Evolutionary conservation across 805 yeast species (phyloP), one percentile per base, ranked within the genome.

Genomic region (Scheffersomyces spartinae): DNA sequence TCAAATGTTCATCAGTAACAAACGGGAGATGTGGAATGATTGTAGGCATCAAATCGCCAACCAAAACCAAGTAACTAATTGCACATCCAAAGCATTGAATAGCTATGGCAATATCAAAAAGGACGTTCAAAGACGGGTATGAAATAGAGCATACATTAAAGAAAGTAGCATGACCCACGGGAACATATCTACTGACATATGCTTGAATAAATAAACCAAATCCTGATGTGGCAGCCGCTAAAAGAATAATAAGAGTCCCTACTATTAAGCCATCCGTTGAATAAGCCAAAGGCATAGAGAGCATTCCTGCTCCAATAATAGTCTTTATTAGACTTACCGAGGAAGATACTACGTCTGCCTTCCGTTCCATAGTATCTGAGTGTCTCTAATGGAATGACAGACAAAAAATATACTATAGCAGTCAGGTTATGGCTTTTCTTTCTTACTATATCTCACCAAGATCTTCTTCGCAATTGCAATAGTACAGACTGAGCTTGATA

Each of bases 271-370:
- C 84, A 44, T 79, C 83, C 15, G 77, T 64, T 28, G 64, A 61
- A 50, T 77, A 73, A 1, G 84, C 81, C 33, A 61, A 73, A 1
- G 91, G 86, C 55, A 80, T 69, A 9, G 86, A 83, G 13, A 80
- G 60, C 21, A 79, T 57, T 1, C 93, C 93, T 1, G 91, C 84
- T 5, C 93, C 93, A 8, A 81, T 64, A 28, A 81, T 77, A 14
- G 91, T 80, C 52, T 81, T 81, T 28, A 76, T 65, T 19, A 82
- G 57, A 48, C 75, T 78, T 27, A 79, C 58, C 10, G 71, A 54
- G 2, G 88, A 77, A 2, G 86, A 76, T 2, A 43, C 32, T 14
- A 64, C 52, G 8, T 77, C 60, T 3, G 82, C 80, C 18, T n/a
- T n/a, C n/a, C n/a, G n/a, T n/a, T n/a, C n/a, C n/a, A n/a, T n/a